Percentiles rank a stretch among this genome's conserved stretches.
phyloP scores from a whole-genome alignment of 306 rosid genomes.

The Albizia julibrissin region DNA sequence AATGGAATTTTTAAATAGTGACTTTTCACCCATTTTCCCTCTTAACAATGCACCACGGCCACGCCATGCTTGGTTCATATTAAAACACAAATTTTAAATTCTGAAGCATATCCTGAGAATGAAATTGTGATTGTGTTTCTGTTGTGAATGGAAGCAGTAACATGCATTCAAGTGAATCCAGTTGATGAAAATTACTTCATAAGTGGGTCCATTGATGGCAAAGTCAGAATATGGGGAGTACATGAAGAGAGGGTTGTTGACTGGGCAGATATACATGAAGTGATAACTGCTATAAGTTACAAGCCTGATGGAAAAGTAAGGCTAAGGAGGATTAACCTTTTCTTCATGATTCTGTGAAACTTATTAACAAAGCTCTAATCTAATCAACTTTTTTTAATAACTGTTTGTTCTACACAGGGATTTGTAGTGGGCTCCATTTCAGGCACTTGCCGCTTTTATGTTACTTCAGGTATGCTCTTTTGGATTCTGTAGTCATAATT shows the following conservation, averaged over 20 bases:
- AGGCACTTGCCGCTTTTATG: conserved; percentile 73
- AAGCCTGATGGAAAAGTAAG: conserved; percentile 81
- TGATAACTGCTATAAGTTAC: conserved; percentile 79
- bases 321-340: conserved; percentile 10
- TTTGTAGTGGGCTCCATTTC: conserved; percentile 71
- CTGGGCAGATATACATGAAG: conserved; percentile 77
- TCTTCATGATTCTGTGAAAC: neutral
- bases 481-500: neutral
- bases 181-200: conserved; percentile 70
- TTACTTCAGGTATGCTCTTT: conserved; percentile 63
- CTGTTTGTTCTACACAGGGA: conserved; percentile 57
- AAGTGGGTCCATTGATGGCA: conserved; percentile 91
- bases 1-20: too few relatives aligned
- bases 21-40: too few relatives aligned
- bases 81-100: neutral
- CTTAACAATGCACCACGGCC: too few relatives aligned
- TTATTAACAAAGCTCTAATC: conserved; percentile 4
- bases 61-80: too few relatives aligned
- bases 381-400: conserved; percentile 23
- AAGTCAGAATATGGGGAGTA: conserved; percentile 85
- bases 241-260: conserved; percentile 79
- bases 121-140: conserved; percentile 15
- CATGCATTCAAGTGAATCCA: conserved; percentile 92
- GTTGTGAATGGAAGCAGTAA: conserved; percentile 55
- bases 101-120: neutral